Percentiles rank a stretch among this genome's conserved stretches.
Evolutionary conservation across 2,329 filamentous ascomycete species (phyloP).

Genomic region (Epichloe coenophiala): DNA sequence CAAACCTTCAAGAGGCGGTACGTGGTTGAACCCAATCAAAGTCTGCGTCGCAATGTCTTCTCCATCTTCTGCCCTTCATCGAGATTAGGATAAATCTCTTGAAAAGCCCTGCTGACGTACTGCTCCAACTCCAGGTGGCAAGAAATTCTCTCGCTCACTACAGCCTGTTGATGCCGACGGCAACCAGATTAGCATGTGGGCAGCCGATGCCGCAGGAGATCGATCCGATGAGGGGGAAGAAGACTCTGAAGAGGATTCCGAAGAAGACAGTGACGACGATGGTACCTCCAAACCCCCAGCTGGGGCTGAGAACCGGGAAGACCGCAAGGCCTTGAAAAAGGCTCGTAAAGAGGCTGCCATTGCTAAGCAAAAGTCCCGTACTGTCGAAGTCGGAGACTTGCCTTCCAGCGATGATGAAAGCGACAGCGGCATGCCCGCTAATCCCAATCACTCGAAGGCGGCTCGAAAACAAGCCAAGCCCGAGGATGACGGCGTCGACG

Average conservation of each 20-base stretch:
- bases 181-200: constrained; percentile 82
- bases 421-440: constrained; percentile 61
- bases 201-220: constrained; percentile 42
- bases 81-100: background rate
- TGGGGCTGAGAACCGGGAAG: constrained; percentile 56
- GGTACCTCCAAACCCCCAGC: constrained; percentile 28
- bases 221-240: constrained; percentile 41
- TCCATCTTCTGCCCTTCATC: background rate
- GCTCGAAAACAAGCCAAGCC: constrained; percentile 41
- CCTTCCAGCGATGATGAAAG: constrained; percentile 57
- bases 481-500: constrained; percentile 28
- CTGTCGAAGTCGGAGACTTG: constrained; percentile 72
- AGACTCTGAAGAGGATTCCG: constrained; percentile 38
- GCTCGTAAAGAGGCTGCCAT: constrained; percentile 84
- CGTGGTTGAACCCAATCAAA: constrained; percentile 11
- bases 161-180: constrained; percentile 81
- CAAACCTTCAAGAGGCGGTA: constrained; percentile 87
- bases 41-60: background rate
- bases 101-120: background rate
- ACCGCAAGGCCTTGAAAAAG: constrained; percentile 78
- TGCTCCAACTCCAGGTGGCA: constrained; percentile 52
- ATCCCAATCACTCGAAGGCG: constrained; percentile 82
- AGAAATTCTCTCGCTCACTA: constrained; percentile 87
- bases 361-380: constrained; percentile 55
- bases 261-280: constrained; percentile 35